Percentiles rank a stretch among this genome's conserved stretches.
These are phyloP conservation scores for Beauveria pseudobassiana DNA, from an alignment of 2,329 filamentous ascomycete species.

Conservation along the genomic window DNA sequence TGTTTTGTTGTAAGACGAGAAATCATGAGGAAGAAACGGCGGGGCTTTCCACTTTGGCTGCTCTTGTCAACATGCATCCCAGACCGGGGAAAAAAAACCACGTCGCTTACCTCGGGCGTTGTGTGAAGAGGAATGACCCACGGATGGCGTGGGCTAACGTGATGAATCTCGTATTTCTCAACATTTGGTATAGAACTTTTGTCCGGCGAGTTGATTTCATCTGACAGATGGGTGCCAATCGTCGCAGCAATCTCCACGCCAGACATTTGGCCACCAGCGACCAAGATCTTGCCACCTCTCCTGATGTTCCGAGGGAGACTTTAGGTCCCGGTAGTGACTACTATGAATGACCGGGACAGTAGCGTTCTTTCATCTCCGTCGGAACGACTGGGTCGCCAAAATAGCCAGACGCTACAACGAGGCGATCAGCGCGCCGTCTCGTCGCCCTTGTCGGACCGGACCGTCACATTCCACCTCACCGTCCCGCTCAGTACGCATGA, in stretches of 20 bases:
- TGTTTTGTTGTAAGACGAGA: slow-evolving; percentile 64
- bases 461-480: slow-evolving; percentile 33
- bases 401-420: slow-evolving; percentile 69
- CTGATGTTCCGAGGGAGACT: slow-evolving; percentile 31
- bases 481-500: slow-evolving; percentile 33
- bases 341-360: slow-evolving; percentile 56
- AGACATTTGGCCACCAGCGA: slow-evolving; percentile 78
- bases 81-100: no score
- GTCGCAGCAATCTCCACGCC: slow-evolving; percentile 70
- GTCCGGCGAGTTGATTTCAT: slow-evolving; percentile 46
- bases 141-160: slow-evolving; percentile 61
- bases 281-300: slow-evolving; percentile 53
- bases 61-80: slow-evolving; percentile 28
- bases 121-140: slow-evolving; percentile 62
- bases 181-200: slow-evolving; percentile 31
- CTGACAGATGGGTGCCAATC: slow-evolving; percentile 64
- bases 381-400: slow-evolving; percentile 57
- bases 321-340: slow-evolving; percentile 53
- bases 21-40: slow-evolving; percentile 64
- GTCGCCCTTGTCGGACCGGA: slow-evolving; percentile 27
- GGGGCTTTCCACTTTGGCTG: slow-evolving; percentile 42
- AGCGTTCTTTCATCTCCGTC: slow-evolving; percentile 26
- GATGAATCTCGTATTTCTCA: slow-evolving; percentile 53
- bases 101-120: slow-evolving; percentile 36
- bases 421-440: slow-evolving; percentile 53